Evolutionary conservation across 176 grass and related monocot species (phyloP), one percentile per base, ranked within the genome.

Genomic region (Oryza meridionalis): DNA sequence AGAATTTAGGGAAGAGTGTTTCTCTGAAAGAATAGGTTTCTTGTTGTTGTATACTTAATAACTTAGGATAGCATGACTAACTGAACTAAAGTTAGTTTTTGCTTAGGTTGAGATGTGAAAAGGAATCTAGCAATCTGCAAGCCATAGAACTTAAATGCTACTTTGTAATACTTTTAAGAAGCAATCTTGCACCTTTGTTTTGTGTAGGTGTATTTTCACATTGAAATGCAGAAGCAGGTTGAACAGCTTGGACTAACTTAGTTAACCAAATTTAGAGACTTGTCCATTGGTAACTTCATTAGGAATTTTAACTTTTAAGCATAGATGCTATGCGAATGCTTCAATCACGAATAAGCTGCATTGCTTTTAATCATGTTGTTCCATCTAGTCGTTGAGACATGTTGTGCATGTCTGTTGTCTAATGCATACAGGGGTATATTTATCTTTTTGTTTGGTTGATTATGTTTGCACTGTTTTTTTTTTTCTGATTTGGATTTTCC

Each of bases 141-240:
- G 2, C 11, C 16, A 1, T 59, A 45, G 61, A 46, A 42, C 11
- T 62, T 59, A 21, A 16, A 51, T 17, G 37, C 55, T 78, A 8
- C 38, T 17, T 58, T 67, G 12, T 72, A 10, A 14, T 53, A 16
- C 38, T n/a, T 38, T 42, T 77, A 40, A 21, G 77, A 81, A 89
- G 27, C 70, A 51, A 24, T 22, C 21, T 3, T 74, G 59, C 19
- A 35, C 35, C 21, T 35, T 38, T 61, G 12, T 61, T 6, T 67
- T 27, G 0, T 67, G 24, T 42, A 6, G 1, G 13, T 46, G 10
- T 71, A 37, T 65, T 65, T 27, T 78, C 11, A 78, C 31, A 31
- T 43, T 38, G 24, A 43, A 67, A 16, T 27, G 45, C 17, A 11
- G 0, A 9, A 47, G 16, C 32, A 24, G 24, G 66, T 49, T 47